These are phyloP conservation scores for Alternaria tenuissima DNA, from an alignment of 2,329 filamentous ascomycete genomes.

Conservation along the genomic window DNA sequence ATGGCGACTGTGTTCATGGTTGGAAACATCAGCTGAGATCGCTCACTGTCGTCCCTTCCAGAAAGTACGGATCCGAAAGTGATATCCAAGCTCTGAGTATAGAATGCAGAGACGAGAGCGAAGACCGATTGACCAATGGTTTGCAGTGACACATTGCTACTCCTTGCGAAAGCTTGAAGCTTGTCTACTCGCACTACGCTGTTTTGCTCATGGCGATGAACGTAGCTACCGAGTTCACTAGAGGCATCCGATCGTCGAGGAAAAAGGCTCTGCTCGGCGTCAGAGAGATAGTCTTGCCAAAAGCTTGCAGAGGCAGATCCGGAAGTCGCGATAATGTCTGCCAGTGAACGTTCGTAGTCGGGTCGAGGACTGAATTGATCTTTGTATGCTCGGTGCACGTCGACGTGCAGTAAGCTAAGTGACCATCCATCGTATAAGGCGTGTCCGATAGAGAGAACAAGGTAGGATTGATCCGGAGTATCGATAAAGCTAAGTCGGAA, in stretches of 20 bases:
- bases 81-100: conserved; percentile 73
- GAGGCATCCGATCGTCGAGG: conserved; percentile 28
- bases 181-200: conserved; percentile 55
- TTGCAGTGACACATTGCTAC: conserved; percentile 75
- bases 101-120: conserved; percentile 72
- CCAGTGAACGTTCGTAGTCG: conserved; percentile 63
- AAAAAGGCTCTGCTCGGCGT: conserved; percentile 55
- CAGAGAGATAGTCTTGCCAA: conserved; percentile 74
- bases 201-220: conserved; percentile 56
- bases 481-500: conserved; percentile 52
- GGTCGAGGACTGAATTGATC: conserved; percentile 54
- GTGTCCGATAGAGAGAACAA: conserved; percentile 80
- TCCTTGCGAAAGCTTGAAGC: conserved; percentile 69
- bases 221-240: conserved; percentile 16
- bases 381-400: conserved; percentile 72
- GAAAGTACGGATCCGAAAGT: conserved; percentile 85
- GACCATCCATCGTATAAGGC: conserved; percentile 93
- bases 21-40: conserved; percentile 77
- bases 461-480: conserved; percentile 47
- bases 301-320: conserved; percentile 65
- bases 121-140: conserved; percentile 79
- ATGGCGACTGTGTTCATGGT: conserved; percentile 91
- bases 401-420: conserved; percentile 74
- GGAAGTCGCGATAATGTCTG: conserved; percentile 60
- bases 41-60: conserved; percentile 77